phyloP scores from a whole-genome alignment of 257 asterid species.

The Solanum pimpinellifolium region DNA sequence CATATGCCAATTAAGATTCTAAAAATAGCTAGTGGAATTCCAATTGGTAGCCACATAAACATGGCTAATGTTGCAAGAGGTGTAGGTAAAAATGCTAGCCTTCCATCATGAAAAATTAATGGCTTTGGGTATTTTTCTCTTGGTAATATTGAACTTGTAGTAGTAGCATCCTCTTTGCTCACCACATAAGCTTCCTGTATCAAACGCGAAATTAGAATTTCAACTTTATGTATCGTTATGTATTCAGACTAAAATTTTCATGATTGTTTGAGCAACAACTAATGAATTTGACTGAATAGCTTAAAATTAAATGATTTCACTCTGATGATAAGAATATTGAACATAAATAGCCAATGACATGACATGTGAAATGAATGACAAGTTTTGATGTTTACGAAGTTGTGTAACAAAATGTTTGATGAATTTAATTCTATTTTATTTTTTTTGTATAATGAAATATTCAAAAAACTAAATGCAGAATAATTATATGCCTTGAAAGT shows the following conservation, averaged over 20 bases:
- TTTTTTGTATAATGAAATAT: neutral
- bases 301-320: too few species aligned
- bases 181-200: conserved; percentile 63
- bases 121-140: conserved; percentile 71
- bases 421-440: neutral
- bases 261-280: neutral
- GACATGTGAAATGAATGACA: neutral
- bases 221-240: neutral
- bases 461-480: neutral
- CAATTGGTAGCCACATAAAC: conserved; percentile 82
- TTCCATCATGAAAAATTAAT: conserved; percentile 77
- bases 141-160: conserved; percentile 25
- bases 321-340: neutral
- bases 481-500: neutral
- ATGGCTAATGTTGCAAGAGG: conserved; percentile 53
- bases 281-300: neutral
- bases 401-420: neutral
- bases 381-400: neutral
- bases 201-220: neutral
- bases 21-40: conserved; percentile 41
- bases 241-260: too few species aligned
- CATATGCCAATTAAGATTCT: conserved; percentile 39
- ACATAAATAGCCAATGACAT: neutral
- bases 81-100: conserved; percentile 79
- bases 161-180: conserved; percentile 29